A percentile compares a stretch with the other conserved stretches of the same genome.
These are phyloP conservation scores for Crithidia bombi DNA, from an alignment of 208 protist species.

Conservation along the genomic window DNA sequence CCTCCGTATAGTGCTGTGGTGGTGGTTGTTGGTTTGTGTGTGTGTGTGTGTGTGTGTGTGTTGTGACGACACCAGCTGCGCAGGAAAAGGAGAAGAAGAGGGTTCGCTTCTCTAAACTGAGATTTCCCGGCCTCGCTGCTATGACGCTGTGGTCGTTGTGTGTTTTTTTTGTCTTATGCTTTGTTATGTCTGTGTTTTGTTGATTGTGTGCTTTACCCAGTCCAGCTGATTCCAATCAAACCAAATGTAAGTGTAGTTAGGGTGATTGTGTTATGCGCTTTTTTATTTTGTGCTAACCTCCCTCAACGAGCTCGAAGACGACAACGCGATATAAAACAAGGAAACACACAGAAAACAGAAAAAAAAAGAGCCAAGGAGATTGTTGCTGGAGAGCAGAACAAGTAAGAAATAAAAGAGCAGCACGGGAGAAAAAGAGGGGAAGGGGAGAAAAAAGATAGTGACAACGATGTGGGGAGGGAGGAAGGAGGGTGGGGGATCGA, in stretches of 20 bases:
- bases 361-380: slow-evolving; percentile 11
- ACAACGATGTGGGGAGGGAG: background rate
- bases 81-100: too few species aligned
- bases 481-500: background rate
- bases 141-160: background rate
- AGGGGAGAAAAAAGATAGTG: slow-evolving; percentile 6
- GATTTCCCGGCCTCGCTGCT: background rate
- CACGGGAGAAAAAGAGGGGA: slow-evolving; percentile 13
- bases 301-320: too few species aligned
- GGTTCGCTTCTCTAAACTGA: background rate
- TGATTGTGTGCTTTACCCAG: too few species aligned
- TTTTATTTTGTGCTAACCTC: too few species aligned
- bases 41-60: background rate
- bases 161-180: background rate
- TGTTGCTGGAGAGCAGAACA: background rate
- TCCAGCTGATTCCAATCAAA: too few species aligned
- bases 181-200: background rate
- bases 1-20: background rate
- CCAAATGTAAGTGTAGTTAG: too few species aligned
- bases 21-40: background rate
- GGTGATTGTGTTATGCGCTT: too few species aligned
- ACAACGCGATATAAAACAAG: too few species aligned
- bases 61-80: too few species aligned
- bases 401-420: slow-evolving; percentile 11
- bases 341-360: background rate